Evolutionary conservation across 768 basidiomycete species (phyloP).

Genomic region (Russula ochroleuca): DNA sequence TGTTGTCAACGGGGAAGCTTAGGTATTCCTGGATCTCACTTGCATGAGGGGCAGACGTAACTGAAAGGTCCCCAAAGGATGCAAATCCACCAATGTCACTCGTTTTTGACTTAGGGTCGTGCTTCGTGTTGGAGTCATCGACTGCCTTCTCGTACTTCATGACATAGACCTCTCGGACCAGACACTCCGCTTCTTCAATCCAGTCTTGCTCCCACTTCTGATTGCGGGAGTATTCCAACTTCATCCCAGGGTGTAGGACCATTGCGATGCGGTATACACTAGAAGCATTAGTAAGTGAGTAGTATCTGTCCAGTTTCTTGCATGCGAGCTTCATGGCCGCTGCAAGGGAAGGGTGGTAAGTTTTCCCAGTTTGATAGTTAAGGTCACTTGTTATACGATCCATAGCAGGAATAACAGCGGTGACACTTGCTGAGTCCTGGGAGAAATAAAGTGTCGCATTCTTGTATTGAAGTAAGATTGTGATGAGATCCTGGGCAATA

Average conservation of each 20-base stretch:
- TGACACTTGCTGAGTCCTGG: neutral
- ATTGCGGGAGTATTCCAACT: constrained; percentile 10
- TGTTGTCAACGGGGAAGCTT: no score
- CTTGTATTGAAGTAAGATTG: neutral
- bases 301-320: neutral
- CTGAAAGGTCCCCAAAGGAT: no score
- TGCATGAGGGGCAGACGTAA: no score
- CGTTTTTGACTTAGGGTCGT: no score
- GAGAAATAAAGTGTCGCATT: constrained; percentile 1
- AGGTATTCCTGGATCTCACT: no score
- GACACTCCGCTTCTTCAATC: neutral
- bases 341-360: neutral
- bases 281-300: neutral
- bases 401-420: neutral
- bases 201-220: constrained; percentile 12
- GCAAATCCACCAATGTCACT: no score
- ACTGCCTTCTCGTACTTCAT: neutral
- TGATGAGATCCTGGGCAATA: neutral
- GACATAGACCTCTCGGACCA: neutral
- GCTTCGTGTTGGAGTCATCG: neutral
- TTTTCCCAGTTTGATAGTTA: neutral
- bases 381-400: neutral
- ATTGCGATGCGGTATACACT: neutral
- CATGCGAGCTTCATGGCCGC: neutral
- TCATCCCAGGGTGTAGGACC: constrained; percentile 1